These are phyloP conservation scores for Anthracocystis setariae DNA, from an alignment of 1,284 basidiomycete species.

Conservation along the genomic window DNA sequence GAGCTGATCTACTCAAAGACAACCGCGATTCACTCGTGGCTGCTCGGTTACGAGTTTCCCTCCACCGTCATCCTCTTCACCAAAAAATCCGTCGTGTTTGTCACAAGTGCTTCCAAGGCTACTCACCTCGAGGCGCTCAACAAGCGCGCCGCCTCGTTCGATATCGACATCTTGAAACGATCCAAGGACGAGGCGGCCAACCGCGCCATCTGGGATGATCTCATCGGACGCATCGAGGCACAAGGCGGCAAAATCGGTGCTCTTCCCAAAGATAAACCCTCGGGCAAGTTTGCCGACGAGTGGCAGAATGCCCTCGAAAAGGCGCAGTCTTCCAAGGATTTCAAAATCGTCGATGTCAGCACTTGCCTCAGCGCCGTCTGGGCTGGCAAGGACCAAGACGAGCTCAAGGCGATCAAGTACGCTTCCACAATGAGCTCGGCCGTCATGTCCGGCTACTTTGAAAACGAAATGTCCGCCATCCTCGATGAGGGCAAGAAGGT, in stretches of 20 bases:
- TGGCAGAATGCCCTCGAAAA: slow-evolving; percentile 73
- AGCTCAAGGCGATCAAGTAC: slow-evolving; percentile 70
- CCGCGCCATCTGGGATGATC: slow-evolving; percentile 65
- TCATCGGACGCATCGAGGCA: slow-evolving; percentile 43
- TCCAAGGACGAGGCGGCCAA: slow-evolving; percentile 68
- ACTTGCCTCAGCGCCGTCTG: slow-evolving; percentile 80
- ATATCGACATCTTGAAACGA: slow-evolving; percentile 67
- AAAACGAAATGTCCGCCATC: slow-evolving; percentile 86
- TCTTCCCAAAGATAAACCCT: slow-evolving; percentile 79
- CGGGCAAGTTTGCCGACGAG: slow-evolving; percentile 81
- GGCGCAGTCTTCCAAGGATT: slow-evolving; percentile 52
- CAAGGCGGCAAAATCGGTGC: slow-evolving; percentile 63
- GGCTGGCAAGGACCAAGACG: slow-evolving; percentile 89
- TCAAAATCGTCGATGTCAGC: slow-evolving; percentile 82
- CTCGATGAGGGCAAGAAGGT: slow-evolving; percentile 91
- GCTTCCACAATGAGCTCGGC: slow-evolving; percentile 86
- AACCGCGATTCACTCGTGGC: slow-evolving; percentile 74
- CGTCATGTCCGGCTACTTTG: slow-evolving; percentile 84
- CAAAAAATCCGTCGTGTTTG: slow-evolving; percentile 76
- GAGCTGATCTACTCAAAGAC: slow-evolving; percentile 56
- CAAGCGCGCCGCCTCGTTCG: slow-evolving; percentile 45
- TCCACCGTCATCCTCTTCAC: slow-evolving; percentile 88
- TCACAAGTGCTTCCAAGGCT: slow-evolving; percentile 86
- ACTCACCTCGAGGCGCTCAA: slow-evolving; percentile 57
- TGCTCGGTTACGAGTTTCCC: slow-evolving; percentile 96